Evolutionary conservation across 2,329 filamentous ascomycete genomes (phyloP), one percentile per base, ranked within the genome.

Genomic region (Curvularia hawaiiensis): DNA sequence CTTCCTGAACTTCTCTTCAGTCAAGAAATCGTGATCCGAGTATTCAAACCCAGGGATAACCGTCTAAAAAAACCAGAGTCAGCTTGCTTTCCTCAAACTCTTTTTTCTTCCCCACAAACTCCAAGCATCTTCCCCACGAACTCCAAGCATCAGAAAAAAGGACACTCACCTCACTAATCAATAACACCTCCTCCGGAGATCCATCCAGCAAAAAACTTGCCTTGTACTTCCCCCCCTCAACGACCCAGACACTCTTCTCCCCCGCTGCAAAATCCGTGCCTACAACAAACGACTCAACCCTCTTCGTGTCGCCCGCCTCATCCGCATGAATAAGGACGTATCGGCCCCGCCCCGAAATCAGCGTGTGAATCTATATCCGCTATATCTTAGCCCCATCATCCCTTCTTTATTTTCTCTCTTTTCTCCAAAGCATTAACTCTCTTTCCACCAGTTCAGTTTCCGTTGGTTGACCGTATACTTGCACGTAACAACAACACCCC

Each of bases 1-100:
- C 40, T 79, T 72, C 39, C 71, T 69, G 62, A 88, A 75, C 12
- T 73, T 75, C 48, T 82, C 77, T 10, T 63, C 60, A 2, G 75
- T 79, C 67, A 90, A 75, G 65, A 90, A 90, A 64, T 88, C 85
- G 71, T 90, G 86, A 71, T 90, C 87, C 56, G 78, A 79, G 63
- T 80, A 89, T 67, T 89, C 87, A 66, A 90, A 90, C 0, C 88
- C 88, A 0, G 88, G 87, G 8, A 89, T 80, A 1, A 89, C 87
- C 0, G 85, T 88, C 78, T 79, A 31, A 31, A 31, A 28, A 35
- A n/a, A 35, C 18, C 22, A 11, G 12, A 9, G n/a, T 47, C 18
- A 52, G 28, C n/a, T 14, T 18, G 22, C 14, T 35, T 4, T 12
- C 4, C 12, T 11, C 33, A 28, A 22, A 28, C 24, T 22, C 22